These are phyloP conservation scores for Colletotrichum theobromicola DNA, from an alignment of 2,329 filamentous ascomycete species.

Conservation along the genomic window DNA sequence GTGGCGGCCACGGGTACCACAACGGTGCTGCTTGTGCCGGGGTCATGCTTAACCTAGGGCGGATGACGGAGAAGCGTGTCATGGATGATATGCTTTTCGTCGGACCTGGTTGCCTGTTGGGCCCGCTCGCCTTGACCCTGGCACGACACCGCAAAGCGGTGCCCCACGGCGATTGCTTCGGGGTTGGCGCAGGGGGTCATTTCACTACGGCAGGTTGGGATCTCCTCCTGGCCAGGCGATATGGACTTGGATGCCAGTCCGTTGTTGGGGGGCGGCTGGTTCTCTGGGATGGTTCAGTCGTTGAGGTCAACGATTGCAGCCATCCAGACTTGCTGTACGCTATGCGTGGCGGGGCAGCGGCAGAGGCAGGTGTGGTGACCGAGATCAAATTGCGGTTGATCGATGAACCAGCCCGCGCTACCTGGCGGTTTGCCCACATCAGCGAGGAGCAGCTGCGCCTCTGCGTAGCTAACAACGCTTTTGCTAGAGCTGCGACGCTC, in stretches of 20 bases:
- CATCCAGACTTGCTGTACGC: neutral
- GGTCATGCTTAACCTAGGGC: neutral
- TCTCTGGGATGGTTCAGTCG: neutral
- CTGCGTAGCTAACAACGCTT: neutral
- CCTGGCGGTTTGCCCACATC: neutral
- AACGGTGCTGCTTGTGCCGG: neutral
- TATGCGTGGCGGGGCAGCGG: neutral
- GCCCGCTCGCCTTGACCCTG: neutral
- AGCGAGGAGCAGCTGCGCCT: neutral
- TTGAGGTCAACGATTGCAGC: neutral
- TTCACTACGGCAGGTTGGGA: slow-evolving; percentile 2
- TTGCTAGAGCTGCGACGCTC: neutral
- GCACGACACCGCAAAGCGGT: neutral
- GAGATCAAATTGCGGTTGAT: neutral
- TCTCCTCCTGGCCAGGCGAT: neutral
- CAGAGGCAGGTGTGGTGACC: neutral
- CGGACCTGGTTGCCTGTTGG: neutral
- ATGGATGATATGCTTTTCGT: neutral
- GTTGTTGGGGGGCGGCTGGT: neutral
- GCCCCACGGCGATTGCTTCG: neutral
- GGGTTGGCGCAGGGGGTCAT: neutral
- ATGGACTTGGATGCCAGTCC: slow-evolving; percentile 2
- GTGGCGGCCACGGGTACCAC: neutral
- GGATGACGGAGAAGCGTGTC: neutral
- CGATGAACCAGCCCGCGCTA: neutral